Evolutionary conservation across 2,329 filamentous ascomycete species (phyloP).

Genomic region (Apiospora sp.): DNA sequence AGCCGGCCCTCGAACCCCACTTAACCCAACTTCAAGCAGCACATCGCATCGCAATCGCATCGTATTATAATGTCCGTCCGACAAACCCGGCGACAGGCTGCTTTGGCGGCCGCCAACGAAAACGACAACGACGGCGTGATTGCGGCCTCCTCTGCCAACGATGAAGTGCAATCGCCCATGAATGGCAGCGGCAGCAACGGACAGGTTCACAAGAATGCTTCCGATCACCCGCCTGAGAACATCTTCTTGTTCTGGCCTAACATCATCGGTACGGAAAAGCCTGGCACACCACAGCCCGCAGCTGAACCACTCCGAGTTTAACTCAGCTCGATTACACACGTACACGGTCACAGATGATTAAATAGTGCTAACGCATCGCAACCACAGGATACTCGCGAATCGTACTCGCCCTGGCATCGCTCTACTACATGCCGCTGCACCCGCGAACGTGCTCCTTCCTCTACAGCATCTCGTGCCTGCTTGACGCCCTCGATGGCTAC

Average conservation of each 20-base stretch:
- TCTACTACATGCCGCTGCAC: slow-evolving; percentile 99
- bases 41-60: neutral
- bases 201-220: slow-evolving; percentile 38
- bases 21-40: slow-evolving; percentile 16
- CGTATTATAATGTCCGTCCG: slow-evolving; percentile 46
- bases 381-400: slow-evolving; percentile 76
- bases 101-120: slow-evolving; percentile 41
- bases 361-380: neutral
- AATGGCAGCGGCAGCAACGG: slow-evolving; percentile 55
- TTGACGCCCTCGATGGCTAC: slow-evolving; percentile 93
- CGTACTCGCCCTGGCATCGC: slow-evolving; percentile 83
- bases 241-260: slow-evolving; percentile 86
- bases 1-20: slow-evolving; percentile 20
- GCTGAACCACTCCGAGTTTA: neutral
- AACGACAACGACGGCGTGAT: slow-evolving; percentile 32
- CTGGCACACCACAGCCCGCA: neutral
- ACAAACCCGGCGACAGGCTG: slow-evolving; percentile 49
- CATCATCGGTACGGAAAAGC: slow-evolving; percentile 71
- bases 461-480: slow-evolving; percentile 92
- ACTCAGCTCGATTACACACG: neutral
- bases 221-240: slow-evolving; percentile 65
- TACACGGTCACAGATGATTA: neutral
- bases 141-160: slow-evolving; percentile 14
- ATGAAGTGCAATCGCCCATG: slow-evolving; percentile 35
- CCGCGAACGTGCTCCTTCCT: slow-evolving; percentile 92